Base-by-base conservation (phyloP, 345 rosid species). In the Aquilaria yunnanensis region DNA sequence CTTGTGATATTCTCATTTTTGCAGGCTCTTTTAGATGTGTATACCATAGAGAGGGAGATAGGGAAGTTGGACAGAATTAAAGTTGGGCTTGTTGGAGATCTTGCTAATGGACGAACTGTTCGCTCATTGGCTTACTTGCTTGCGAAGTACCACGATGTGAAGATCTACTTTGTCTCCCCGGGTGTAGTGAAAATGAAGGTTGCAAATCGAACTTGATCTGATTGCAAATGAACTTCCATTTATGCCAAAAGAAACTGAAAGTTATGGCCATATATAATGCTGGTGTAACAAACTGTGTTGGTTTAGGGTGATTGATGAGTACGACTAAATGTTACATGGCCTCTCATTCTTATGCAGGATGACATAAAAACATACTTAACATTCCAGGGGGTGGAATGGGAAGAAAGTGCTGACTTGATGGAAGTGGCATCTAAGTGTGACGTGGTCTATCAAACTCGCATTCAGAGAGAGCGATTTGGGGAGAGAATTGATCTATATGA, bases 181-280 rank as follows among this genome's bases (percentile, higher is more conserved):
- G 90, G 75, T 7, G 80, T 90, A 8, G 97, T 94, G n/a, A 90
- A 88, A 74, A 88, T 94, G 97, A 94, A 94, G 96, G 99, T 94
- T 51, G 60, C 50, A 37, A 3, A 5, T 37, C 5, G 43, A 37
- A 37, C 43, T 37, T 37, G 5, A 37, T 37, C 8, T 37, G 7
- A 5, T 37, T 1, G 43, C 43, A 37, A 37, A 37, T 37, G 43
- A 37, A 37, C 43, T 37, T 37, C 43, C 5, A 9, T 37, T 37
- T 37, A 37, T 37, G 43, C 5, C 43, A 9, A 37, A 37, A 37
- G 2, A 37, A 37, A 37, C 43, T 37, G 5, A 37, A 5, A 37
- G 5, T 37, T 37, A 37, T 37, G 43, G 43, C 5, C 43, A 3
- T 9, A 37, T 2, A 37, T 23, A 23, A 23, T 23, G 8, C 43